A percentile compares a stretch with the other conserved stretches of the same genome.
Evolutionary conservation across 148 eudicot species (phyloP).

Genomic region (Rhododendron kiyosumense): DNA sequence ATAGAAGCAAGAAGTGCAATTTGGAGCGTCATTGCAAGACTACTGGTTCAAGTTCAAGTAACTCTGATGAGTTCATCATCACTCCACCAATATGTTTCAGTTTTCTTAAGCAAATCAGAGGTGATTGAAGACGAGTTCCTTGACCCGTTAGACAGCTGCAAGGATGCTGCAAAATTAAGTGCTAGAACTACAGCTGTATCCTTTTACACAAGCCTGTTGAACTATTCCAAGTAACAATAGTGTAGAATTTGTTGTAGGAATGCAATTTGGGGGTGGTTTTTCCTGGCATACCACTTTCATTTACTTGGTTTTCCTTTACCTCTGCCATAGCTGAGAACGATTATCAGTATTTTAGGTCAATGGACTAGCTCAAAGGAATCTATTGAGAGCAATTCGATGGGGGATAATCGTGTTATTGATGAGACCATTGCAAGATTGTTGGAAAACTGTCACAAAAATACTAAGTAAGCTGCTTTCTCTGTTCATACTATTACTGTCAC

Average conservation of each 20-base stretch:
- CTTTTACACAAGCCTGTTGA: conserved; percentile 20
- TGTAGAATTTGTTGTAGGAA: background rate
- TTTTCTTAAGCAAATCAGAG: conserved; percentile 55
- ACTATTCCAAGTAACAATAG: background rate
- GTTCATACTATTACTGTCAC: background rate
- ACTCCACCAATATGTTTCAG: conserved; percentile 39
- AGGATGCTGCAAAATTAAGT: conserved; percentile 23
- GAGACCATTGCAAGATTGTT: conserved; percentile 53
- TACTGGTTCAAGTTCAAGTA: conserved; percentile 40
- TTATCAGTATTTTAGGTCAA: conserved; percentile 39
- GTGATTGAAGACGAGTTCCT: conserved; percentile 78
- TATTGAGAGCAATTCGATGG: conserved; percentile 8
- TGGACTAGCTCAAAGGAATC: conserved; percentile 52
- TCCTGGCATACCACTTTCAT: background rate
- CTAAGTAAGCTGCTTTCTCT: conserved; percentile 25
- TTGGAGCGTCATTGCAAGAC: conserved; percentile 70
- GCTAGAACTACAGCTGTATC: conserved; percentile 68
- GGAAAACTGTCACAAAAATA: conserved; percentile 45
- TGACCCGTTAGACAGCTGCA: conserved; percentile 32
- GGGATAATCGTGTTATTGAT: conserved; percentile 30
- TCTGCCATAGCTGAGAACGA: conserved; percentile 46
- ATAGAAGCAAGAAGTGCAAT: conserved; percentile 74
- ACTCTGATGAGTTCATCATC: conserved; percentile 45
- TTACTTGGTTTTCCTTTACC: conserved; percentile 40
- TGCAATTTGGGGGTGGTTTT: background rate